These are phyloP conservation scores for Coriaria nepalensis DNA, from an alignment of 306 rosid genomes.

Conservation along the genomic window DNA sequence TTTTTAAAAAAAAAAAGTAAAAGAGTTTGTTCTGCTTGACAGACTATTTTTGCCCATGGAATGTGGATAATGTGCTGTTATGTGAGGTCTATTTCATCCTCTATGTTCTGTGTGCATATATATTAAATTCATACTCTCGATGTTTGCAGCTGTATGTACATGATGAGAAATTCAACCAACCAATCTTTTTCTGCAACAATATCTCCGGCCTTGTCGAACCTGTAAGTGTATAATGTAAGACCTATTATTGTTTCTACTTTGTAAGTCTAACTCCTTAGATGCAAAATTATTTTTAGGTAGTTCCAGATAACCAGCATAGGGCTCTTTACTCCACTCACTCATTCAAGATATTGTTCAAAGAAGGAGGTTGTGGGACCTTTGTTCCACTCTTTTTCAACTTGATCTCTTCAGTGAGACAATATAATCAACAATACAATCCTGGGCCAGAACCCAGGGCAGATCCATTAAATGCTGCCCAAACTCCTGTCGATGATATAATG, in stretches of 20 bases:
- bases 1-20: too few species aligned
- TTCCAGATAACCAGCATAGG: constrained; percentile 61
- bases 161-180: constrained; percentile 89
- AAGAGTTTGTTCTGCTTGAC: too few species aligned
- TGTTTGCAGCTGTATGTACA: constrained; percentile 60
- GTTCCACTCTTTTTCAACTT: constrained; percentile 90
- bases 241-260: constrained; percentile 1
- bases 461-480: constrained; percentile 86
- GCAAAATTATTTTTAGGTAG: constrained; percentile 35
- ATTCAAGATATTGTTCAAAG: constrained; percentile 87
- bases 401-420: constrained; percentile 71
- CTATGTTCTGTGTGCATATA: not conserved
- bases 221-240: constrained; percentile 31
- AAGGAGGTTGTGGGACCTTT: constrained; percentile 95
- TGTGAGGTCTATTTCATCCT: not conserved
- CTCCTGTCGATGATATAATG: constrained; percentile 98
- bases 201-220: constrained; percentile 90
- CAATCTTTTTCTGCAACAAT: constrained; percentile 92
- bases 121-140: constrained; percentile 2
- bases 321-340: constrained; percentile 79
- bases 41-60: too few species aligned
- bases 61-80: too few species aligned
- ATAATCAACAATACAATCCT: constrained; percentile 33
- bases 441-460: constrained; percentile 40
- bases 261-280: not conserved